Conservation (phyloP, 495 filamentous ascomycete species). For the Bombardia bombarda region DNA sequence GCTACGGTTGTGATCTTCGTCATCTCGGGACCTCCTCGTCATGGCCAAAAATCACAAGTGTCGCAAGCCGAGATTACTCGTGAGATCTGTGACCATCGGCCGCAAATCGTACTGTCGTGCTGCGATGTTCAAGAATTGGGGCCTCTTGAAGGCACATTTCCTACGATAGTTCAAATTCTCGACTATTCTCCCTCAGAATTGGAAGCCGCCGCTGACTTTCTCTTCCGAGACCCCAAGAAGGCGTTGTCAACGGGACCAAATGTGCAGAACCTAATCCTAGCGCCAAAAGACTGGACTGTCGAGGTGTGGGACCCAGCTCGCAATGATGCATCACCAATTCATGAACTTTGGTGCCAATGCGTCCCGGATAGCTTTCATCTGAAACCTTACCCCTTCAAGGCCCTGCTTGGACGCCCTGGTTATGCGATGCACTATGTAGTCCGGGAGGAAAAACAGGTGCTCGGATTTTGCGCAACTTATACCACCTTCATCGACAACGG, state of each 20-base stretch:
- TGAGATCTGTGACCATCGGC: constrained; percentile 36
- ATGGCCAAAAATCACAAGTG: constrained; percentile 32
- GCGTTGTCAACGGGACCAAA: constrained; percentile 6
- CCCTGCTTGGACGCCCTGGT: constrained; percentile 49
- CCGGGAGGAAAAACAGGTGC: constrained; percentile 40
- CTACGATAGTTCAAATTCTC: constrained; percentile 38
- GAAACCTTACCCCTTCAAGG: constrained; percentile 34
- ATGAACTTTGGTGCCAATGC: constrained; percentile 45
- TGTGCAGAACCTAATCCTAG: constrained; percentile 29
- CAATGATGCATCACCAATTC: constrained; percentile 29
- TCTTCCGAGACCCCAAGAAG: constrained; percentile 35
- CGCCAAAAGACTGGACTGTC: constrained; percentile 38
- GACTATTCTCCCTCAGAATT: constrained; percentile 43
- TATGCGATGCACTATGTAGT: constrained; percentile 58
- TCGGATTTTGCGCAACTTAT: constrained; percentile 56
- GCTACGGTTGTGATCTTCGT: constrained; percentile 49
- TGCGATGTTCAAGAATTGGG: constrained; percentile 30
- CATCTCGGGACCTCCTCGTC: constrained; percentile 30
- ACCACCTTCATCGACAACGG: constrained; percentile 45
- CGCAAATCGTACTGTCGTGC: constrained; percentile 44
- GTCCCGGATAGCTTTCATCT: constrained; percentile 38
- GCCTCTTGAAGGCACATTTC: constrained; percentile 31
- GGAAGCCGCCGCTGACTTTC: constrained; percentile 45
- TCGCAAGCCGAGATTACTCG: constrained; percentile 35
- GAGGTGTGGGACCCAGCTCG: constrained; percentile 42